Conservation (phyloP, 164 flowering plant genomes). For the Amborella trichopoda region DNA sequence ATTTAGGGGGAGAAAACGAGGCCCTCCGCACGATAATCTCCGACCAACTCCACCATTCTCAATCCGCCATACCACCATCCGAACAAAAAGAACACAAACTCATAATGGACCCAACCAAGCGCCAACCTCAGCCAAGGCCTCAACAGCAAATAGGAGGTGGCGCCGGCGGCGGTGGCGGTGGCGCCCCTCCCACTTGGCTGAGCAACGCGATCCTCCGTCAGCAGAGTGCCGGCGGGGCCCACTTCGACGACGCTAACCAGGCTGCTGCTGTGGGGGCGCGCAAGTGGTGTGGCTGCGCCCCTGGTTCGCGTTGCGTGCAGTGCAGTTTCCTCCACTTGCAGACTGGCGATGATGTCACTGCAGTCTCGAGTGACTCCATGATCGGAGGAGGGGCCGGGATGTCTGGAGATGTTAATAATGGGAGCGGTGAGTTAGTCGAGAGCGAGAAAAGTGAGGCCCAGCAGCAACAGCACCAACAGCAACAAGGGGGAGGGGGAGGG, state of each 20-base stretch:
- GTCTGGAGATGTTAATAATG: constrained; percentile 12
- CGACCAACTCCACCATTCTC: constrained; percentile 12
- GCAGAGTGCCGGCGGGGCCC: constrained; percentile 9
- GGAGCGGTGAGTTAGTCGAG: constrained; percentile 13
- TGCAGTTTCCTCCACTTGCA: constrained; percentile 37
- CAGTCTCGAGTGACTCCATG: constrained; percentile 7
- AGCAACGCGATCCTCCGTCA: constrained; percentile 37
- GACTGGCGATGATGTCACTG: constrained; percentile 20
- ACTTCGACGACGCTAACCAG: background rate
- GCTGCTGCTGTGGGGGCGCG: background rate
- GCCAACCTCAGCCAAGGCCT: constrained; percentile 3
- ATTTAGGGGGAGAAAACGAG: constrained; percentile 11
- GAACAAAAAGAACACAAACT: constrained; percentile 10
- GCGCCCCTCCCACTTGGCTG: constrained; percentile 42
- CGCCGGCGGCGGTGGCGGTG: constrained; percentile 3
- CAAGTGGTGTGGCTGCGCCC: background rate
- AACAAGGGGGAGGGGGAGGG: constrained; percentile 1
- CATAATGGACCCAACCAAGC: constrained; percentile 5
- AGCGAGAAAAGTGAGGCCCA: background rate
- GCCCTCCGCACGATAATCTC: constrained; percentile 13
- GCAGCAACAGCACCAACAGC: background rate
- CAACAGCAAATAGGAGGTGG: constrained; percentile 7
- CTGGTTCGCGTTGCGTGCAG: constrained; percentile 12
- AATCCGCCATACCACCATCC: constrained; percentile 8
- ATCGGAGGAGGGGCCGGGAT: constrained; percentile 10